Conservation (phyloP, 108 stramenopile genomes). For the Phaeodactylum tricornutum region DNA sequence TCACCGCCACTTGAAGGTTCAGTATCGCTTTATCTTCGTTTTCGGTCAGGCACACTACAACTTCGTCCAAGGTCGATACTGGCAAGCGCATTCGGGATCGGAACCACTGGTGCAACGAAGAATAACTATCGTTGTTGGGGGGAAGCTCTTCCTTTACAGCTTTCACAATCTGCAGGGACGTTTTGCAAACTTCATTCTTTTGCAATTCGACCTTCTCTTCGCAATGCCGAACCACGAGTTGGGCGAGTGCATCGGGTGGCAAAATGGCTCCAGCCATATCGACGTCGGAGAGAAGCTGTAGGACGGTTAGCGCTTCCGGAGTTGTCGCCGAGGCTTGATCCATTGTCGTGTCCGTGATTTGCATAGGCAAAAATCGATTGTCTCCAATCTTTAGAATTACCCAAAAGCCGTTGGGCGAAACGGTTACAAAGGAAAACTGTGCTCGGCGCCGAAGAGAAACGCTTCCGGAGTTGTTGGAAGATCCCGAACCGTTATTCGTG, state of each 20-base stretch:
- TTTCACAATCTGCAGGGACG: conserved; percentile 3
- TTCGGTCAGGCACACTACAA: neutral
- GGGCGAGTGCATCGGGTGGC: conserved; percentile 39
- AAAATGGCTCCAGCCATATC: conserved; percentile 73
- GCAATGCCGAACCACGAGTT: conserved; percentile 13
- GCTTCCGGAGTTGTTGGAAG: no score
- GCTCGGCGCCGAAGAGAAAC: conserved; percentile 1
- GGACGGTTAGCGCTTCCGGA: conserved; percentile 56
- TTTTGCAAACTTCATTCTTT: neutral
- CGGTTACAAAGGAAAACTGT: neutral
- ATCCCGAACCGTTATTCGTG: no score
- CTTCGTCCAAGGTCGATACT: conserved; percentile 28
- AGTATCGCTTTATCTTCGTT: neutral
- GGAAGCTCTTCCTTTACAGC: neutral
- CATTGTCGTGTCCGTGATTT: conserved; percentile 17
- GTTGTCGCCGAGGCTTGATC: conserved; percentile 33
- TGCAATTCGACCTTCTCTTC: conserved; percentile 4
- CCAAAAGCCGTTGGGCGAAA: conserved; percentile 1
- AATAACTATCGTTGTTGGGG: conserved; percentile 3
- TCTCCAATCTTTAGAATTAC: neutral
- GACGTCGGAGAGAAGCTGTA: conserved; percentile 52
- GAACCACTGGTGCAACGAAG: conserved; percentile 14
- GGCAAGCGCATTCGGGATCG: conserved; percentile 20
- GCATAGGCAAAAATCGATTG: conserved; percentile 10
- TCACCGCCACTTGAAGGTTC: neutral